phyloP scores from a whole-genome alignment of 192 early-diverging fungal genomes.

The Borealophlyctis nickersoniae region DNA sequence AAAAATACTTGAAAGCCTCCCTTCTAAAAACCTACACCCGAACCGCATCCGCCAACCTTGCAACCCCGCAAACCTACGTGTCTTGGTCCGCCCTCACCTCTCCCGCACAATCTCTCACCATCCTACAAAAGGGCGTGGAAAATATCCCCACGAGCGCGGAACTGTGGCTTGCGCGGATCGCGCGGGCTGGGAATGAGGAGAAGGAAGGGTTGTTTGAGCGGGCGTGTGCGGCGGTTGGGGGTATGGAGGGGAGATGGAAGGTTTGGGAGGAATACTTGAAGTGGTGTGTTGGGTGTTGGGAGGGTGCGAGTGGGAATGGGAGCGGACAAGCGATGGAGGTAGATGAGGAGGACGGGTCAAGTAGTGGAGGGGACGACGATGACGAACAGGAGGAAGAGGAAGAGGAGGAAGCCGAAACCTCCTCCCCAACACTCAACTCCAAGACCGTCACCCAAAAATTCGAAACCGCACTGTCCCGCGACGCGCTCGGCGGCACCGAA shows the following conservation, averaged over 20 bases:
- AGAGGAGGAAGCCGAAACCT: neutral
- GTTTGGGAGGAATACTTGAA: constrained; percentile 10
- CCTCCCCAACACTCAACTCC: neutral
- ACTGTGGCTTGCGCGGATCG: constrained; percentile 43
- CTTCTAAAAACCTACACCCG: constrained; percentile 52
- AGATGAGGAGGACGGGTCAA: neutral
- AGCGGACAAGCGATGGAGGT: neutral
- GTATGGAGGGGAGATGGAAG: neutral
- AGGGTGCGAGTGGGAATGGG: neutral
- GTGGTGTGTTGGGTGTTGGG: neutral
- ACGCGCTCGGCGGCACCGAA: neutral
- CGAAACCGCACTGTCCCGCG: neutral
- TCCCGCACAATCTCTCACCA: constrained; percentile 23
- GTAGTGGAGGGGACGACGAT: neutral
- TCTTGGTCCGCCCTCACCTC: constrained; percentile 46
- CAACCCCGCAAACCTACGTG: constrained; percentile 54
- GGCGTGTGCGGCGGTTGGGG: constrained; percentile 34
- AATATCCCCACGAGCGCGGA: constrained; percentile 35
- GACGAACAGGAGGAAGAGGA: neutral
- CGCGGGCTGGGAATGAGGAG: constrained; percentile 8
- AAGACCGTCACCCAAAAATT: neutral
- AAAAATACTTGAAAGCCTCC: constrained; percentile 51
- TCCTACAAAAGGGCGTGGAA: constrained; percentile 36
- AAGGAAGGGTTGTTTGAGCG: constrained; percentile 35
- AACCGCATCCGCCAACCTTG: constrained; percentile 36